Percentiles rank a stretch among this genome's conserved stretches.
Conservation (phyloP, 495 filamentous ascomycete genomes). For the Tuber microsphaerosporum region DNA sequence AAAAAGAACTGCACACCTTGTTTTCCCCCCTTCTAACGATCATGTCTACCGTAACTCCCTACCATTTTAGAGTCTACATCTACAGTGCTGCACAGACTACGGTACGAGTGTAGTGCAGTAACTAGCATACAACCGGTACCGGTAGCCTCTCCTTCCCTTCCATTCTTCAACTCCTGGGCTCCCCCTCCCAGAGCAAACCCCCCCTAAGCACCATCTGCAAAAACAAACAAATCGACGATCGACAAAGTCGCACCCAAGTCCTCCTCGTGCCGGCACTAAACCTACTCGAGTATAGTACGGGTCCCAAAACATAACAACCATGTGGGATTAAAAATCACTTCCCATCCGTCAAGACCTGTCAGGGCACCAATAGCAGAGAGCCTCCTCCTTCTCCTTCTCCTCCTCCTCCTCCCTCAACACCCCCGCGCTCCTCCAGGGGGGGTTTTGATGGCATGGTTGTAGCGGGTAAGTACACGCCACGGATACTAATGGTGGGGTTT, state of each 20-base stretch:
- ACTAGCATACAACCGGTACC: no score
- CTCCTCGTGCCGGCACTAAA: no score
- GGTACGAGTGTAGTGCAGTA: no score
- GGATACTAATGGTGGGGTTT: not conserved
- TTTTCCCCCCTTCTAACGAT: no score
- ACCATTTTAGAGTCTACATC: no score
- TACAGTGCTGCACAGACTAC: no score
- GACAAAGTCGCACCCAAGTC: not conserved
- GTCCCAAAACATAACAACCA: not conserved
- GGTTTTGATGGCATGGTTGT: not conserved
- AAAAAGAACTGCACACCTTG: no score
- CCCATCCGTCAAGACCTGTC: not conserved
- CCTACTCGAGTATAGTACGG: not conserved
- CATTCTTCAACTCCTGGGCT: not conserved
- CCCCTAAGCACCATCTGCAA: not conserved
- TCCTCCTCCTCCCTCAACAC: not conserved
- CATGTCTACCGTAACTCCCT: no score
- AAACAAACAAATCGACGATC: not conserved
- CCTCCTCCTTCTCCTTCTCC: not conserved
- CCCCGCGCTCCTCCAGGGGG: no score
- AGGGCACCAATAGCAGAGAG: not conserved
- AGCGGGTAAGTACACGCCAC: conserved; percentile 4
- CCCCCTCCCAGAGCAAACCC: not conserved
- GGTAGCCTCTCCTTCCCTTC: no score
- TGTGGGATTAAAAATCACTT: not conserved